These are phyloP conservation scores for Phytophthora fragariae DNA, from an alignment of 352 stramenopile genomes.

Conservation along the genomic window DNA sequence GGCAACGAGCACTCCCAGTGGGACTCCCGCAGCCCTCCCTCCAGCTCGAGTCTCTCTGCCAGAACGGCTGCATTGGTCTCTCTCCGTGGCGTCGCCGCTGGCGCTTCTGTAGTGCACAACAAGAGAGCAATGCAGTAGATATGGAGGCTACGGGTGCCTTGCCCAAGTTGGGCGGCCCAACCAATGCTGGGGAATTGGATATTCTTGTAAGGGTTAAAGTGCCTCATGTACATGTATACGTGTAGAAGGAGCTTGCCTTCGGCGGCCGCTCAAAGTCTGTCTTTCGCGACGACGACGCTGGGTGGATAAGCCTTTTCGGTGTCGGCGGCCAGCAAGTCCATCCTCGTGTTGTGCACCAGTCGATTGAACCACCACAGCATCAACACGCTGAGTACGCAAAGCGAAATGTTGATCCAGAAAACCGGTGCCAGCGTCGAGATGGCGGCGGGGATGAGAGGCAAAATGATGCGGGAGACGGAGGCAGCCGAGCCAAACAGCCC, in stretches of 20 bases:
- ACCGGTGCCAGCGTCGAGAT: conserved; percentile 67
- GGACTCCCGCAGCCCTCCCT: background rate
- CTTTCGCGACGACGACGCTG: conserved; percentile 27
- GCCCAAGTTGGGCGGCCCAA: no score
- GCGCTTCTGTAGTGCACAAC: background rate
- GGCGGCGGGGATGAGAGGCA: conserved; percentile 69
- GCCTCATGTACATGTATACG: no score
- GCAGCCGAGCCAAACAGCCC: conserved; percentile 70
- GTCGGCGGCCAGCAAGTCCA: conserved; percentile 45
- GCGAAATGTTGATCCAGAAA: conserved; percentile 71
- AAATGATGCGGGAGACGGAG: conserved; percentile 75
- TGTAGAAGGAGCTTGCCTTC: background rate
- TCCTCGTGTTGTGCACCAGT: conserved; percentile 50
- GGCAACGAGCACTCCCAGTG: background rate
- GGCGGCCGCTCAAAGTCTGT: conserved; percentile 6
- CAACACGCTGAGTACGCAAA: conserved; percentile 59
- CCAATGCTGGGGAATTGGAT: no score
- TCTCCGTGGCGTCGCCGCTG: background rate
- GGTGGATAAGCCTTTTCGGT: conserved; percentile 36
- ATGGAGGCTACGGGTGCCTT: no score
- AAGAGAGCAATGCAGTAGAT: background rate
- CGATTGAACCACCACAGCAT: conserved; percentile 72
- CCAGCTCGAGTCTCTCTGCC: background rate
- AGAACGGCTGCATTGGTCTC: background rate
- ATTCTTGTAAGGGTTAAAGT: no score